These are phyloP conservation scores for Wickerhamomyces sp. DNA, from an alignment of 1,139 yeast species.

Conservation along the genomic window DNA sequence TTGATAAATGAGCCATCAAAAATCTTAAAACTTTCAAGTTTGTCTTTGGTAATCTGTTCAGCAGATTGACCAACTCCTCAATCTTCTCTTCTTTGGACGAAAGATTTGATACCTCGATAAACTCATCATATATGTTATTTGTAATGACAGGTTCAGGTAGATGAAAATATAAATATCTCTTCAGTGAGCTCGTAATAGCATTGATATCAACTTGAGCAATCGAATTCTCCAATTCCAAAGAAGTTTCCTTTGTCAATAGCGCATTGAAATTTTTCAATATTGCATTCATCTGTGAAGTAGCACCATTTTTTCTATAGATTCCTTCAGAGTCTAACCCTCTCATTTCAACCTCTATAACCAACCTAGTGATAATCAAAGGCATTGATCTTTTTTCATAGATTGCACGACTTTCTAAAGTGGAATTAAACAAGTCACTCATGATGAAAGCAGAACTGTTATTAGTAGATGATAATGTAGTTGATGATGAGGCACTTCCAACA, in stretches of 20 bases:
- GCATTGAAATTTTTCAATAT: slow-evolving; percentile 36
- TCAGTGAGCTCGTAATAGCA: slow-evolving; percentile 82
- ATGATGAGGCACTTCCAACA: slow-evolving; percentile 2
- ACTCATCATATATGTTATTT: slow-evolving; percentile 59
- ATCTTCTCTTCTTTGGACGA: slow-evolving; percentile 30
- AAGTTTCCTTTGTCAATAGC: slow-evolving; percentile 27
- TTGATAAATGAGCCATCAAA: slow-evolving; percentile 60
- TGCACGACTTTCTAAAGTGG: slow-evolving; percentile 52
- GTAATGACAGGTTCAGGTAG: slow-evolving; percentile 85
- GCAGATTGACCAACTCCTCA: slow-evolving; percentile 30
- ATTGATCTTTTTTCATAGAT: slow-evolving; percentile 53
- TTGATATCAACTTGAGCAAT: slow-evolving; percentile 61
- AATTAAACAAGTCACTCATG: slow-evolving; percentile 24
- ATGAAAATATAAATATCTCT: slow-evolving; percentile 70
- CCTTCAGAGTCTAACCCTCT: slow-evolving; percentile 79
- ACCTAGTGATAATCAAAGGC: slow-evolving; percentile 68
- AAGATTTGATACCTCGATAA: slow-evolving; percentile 44
- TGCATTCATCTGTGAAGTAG: slow-evolving; percentile 66
- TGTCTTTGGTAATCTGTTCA: slow-evolving; percentile 55
- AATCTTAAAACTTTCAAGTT: slow-evolving; percentile 54
- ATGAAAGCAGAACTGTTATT: slow-evolving; percentile 8
- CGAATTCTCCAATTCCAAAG: slow-evolving; percentile 34
- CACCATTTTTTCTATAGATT: slow-evolving; percentile 86
- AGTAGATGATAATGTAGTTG: neutral
- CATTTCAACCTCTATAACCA: slow-evolving; percentile 73